These are phyloP conservation scores for Kuraishia piskuri DNA, from an alignment of 805 yeast genomes.

Conservation along the genomic window DNA sequence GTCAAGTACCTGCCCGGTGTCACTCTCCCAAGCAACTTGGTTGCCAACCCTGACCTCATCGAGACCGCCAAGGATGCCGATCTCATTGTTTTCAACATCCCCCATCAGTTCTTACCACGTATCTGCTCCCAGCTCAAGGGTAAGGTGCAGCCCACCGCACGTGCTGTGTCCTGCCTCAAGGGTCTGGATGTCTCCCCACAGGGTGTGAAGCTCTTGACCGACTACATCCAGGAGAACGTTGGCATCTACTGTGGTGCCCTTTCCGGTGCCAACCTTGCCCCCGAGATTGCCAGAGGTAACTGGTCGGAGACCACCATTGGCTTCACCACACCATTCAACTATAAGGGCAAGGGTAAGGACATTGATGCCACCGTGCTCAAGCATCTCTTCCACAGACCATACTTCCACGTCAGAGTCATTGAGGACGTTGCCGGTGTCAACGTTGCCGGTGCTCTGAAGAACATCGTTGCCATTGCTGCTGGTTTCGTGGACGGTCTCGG, in stretches of 20 bases:
- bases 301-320: conserved; percentile 99
- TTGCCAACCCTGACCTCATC: conserved; percentile 79
- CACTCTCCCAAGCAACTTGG: conserved; percentile 74
- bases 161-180: conserved; percentile 94
- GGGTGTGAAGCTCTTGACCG: conserved; percentile 79
- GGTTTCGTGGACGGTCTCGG: conserved; percentile 97
- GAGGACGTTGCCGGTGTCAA: conserved; percentile 95
- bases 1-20: conserved; percentile 91
- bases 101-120: conserved; percentile 87
- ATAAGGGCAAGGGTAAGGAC: conserved; percentile 57
- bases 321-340: conserved; percentile 66
- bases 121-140: conserved; percentile 74
- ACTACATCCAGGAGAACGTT: conserved; percentile 68
- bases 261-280: conserved; percentile 95
- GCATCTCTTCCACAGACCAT: conserved; percentile 90
- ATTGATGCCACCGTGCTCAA: conserved; percentile 66
- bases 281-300: conserved; percentile 90
- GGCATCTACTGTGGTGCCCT: conserved; percentile 93
- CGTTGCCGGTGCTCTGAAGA: conserved; percentile 94
- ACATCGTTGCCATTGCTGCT: conserved; percentile 91
- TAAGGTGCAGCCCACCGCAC: conserved; percentile 54
- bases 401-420: conserved; percentile 92
- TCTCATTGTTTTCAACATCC: conserved; percentile 86
- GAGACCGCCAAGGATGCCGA: conserved; percentile 77
- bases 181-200: conserved; percentile 84